A percentile compares a stretch with the other conserved stretches of the same genome.
Evolutionary conservation across 768 basidiomycete species (phyloP).

Genomic region (Mycena epipterygia): DNA sequence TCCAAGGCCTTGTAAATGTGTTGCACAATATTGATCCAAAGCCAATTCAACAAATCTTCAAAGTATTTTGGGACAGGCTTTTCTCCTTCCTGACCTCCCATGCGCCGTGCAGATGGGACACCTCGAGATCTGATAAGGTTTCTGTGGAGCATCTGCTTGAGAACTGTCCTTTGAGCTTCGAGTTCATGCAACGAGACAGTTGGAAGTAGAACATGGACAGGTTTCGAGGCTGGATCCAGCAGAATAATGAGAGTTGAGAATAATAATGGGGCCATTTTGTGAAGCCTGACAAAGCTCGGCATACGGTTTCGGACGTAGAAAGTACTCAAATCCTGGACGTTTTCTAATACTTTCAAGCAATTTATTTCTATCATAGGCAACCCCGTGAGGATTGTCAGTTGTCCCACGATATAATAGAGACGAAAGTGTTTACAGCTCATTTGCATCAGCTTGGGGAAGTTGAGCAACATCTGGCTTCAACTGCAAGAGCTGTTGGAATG

Average conservation of each 20-base stretch:
- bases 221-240: not conserved
- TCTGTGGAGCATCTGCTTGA: no score
- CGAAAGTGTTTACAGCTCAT: not conserved
- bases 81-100: not conserved
- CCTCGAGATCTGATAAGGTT: no score
- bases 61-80: not conserved
- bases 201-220: not conserved
- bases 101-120: not conserved
- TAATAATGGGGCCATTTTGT: not conserved
- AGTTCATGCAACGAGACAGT: not conserved
- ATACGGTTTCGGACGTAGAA: not conserved
- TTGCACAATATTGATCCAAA: not conserved
- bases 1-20: not conserved
- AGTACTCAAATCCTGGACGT: not conserved
- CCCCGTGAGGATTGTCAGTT: not conserved
- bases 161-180: not conserved
- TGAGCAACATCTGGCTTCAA: not conserved
- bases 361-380: not conserved
- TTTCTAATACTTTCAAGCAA: not conserved
- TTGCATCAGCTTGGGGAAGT: not conserved
- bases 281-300: not conserved
- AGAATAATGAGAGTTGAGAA: not conserved
- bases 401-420: not conserved
- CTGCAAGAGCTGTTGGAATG: not conserved
- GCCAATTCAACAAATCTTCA: not conserved